A percentile compares a stretch with the other conserved stretches of the same genome.
These are phyloP conservation scores for Crassisporium funariophilum DNA, from an alignment of 768 basidiomycete species.

Conservation along the genomic window DNA sequence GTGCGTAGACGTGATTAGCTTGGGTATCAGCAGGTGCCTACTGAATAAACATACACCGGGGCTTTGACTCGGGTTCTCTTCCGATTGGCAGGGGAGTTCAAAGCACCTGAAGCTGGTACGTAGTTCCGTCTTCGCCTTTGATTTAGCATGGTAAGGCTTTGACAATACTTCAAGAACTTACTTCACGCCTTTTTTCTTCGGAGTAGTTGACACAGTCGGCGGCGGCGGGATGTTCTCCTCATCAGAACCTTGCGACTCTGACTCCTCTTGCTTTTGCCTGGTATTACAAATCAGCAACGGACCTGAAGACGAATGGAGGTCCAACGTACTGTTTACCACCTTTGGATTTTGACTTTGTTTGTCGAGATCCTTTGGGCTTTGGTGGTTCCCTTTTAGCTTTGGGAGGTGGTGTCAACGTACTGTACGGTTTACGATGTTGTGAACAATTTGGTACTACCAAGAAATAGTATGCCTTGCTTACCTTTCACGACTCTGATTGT, in stretches of 20 bases:
- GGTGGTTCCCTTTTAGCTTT: slow-evolving; percentile 14
- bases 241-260: slow-evolving; percentile 15
- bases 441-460: not conserved
- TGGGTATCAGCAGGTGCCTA: too few species aligned
- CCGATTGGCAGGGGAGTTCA: slow-evolving; percentile 26
- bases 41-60: slow-evolving; percentile 24
- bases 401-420: slow-evolving; percentile 28
- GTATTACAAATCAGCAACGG: too few species aligned
- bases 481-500: slow-evolving; percentile 8
- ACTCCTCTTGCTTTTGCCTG: slow-evolving; percentile 11
- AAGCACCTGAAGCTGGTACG: slow-evolving; percentile 24
- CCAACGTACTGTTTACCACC: slow-evolving; percentile 13
- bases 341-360: slow-evolving; percentile 5
- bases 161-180: slow-evolving; percentile 11
- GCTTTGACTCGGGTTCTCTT: slow-evolving; percentile 30
- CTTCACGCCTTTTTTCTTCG: slow-evolving; percentile 35
- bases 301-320: not conserved
- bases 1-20: not conserved
- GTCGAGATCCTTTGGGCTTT: slow-evolving; percentile 7
- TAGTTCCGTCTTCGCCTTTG: slow-evolving; percentile 23
- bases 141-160: not conserved
- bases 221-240: slow-evolving; percentile 23
- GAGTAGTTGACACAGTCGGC: slow-evolving; percentile 19
- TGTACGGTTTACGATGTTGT: slow-evolving; percentile 2
- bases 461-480: too few species aligned